These are phyloP conservation scores for Diplocarpon mali DNA, from an alignment of 2,329 filamentous ascomycete genomes.

Conservation along the genomic window DNA sequence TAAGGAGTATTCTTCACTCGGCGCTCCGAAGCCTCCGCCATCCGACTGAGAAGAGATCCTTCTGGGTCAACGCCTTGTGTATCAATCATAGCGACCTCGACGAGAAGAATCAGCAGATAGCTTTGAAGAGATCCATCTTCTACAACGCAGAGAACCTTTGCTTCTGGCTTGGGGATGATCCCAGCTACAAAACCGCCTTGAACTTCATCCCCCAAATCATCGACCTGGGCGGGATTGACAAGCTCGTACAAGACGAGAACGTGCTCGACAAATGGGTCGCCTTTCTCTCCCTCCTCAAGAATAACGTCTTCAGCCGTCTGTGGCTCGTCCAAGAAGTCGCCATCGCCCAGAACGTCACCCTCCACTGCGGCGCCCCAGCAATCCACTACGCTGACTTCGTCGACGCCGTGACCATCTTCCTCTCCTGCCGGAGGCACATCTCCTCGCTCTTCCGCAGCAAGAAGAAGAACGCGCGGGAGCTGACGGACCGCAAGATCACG, in stretches of 20 bases:
- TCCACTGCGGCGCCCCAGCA: conserved; percentile 24
- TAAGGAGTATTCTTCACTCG: conserved; percentile 4
- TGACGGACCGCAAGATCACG: conserved; percentile 7
- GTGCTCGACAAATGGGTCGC: conserved; percentile 4
- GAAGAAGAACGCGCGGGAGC: conserved; percentile 1
- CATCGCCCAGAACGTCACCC: conserved; percentile 6
- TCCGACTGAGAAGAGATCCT: neutral
- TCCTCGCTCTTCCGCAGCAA: neutral
- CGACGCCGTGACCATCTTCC: conserved; percentile 11
- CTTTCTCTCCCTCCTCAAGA: conserved; percentile 8
- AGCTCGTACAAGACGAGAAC: conserved; percentile 4
- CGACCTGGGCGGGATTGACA: conserved; percentile 6
- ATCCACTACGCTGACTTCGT: conserved; percentile 11
- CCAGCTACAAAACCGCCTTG: conserved; percentile 2
- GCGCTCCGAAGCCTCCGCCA: conserved; percentile 9
- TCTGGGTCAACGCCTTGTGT: conserved; percentile 24
- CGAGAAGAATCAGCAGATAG: conserved; percentile 19
- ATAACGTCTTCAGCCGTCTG: conserved; percentile 9
- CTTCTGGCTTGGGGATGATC: conserved; percentile 13
- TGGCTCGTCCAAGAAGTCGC: conserved; percentile 16
- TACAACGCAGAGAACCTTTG: conserved; percentile 10
- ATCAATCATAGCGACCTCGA: conserved; percentile 17
- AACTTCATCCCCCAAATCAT: conserved; percentile 8
- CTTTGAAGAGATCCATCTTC: conserved; percentile 9
- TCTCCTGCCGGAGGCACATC: conserved; percentile 5